Evolutionary conservation across 1,284 basidiomycete genomes (phyloP), one percentile per base, ranked within the genome.

Genomic region (Kwoniella shivajii): DNA sequence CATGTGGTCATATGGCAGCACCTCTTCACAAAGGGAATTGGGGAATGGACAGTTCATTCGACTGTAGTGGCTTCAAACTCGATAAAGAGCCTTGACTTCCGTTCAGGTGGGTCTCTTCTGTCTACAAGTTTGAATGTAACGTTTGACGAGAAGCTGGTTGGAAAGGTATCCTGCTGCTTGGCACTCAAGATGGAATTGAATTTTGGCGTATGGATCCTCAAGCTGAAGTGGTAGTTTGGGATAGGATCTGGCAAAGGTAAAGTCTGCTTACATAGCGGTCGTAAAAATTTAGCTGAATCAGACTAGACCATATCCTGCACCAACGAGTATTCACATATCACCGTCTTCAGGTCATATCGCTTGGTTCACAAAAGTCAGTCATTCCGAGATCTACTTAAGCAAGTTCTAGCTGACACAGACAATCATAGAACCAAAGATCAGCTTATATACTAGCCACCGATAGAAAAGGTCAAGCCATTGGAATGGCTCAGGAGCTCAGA

Each of bases 161-260:
- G 1, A n/a, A 5, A 68, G 74, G 73, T 5, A 61, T 51, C 5
- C 54, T 74, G 0, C 65, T 60, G 0, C 46, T 74, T 0, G 73
- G 72, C 2, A 74, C 73, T 0, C 20, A 52, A 29, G 47, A 43
- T 22, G 75, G 73, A 1, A 60, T 75, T 1, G 73, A 77, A 56
- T 46, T 70, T 16, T 77, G 75, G 75, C 53, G 57, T 3, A 64
- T 60, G 31, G 64, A 74, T 30, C 60, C 62, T 2, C 53, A 57
- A 4, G 61, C 68, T 5, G 69, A 65, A 3, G 62, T 77, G 5
- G 67, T 71, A 3, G 72, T 77, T 6, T 77, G 75, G 75, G 72
- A 77, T 48, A 64, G 68, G 22, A 22, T 72, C 1, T 76, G 73
- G 73, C 56, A 65, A 29, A 51, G 60, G 71, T 69, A 30, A 49